A percentile compares a stretch with the other conserved stretches of the same genome.
phyloP scores from a whole-genome alignment of 2,329 filamentous ascomycete species.

The Onygenales sp. region DNA sequence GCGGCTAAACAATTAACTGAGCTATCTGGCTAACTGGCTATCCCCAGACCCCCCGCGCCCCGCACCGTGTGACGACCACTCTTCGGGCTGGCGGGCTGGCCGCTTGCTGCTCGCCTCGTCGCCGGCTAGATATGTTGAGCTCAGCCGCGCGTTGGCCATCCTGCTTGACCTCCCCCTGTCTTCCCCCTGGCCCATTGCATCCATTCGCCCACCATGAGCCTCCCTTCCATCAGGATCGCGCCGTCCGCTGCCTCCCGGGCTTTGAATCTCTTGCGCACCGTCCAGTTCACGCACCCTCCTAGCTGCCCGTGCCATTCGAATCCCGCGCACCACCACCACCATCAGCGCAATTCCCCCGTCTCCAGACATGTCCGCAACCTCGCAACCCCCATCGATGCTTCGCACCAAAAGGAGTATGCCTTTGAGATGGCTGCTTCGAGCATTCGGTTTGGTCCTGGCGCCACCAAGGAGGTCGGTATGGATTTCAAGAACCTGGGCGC shows the following conservation, averaged over 20 bases:
- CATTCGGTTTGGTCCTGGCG: conserved; percentile 87
- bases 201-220: conserved; percentile 21
- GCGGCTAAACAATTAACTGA: too few species aligned
- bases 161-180: background rate
- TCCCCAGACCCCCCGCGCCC: too few species aligned
- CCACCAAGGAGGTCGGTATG: conserved; percentile 95
- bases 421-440: conserved; percentile 97
- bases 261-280: conserved; percentile 64
- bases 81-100: too few species aligned
- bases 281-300: conserved; percentile 82
- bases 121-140: too few species aligned
- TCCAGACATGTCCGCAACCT: conserved; percentile 50
- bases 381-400: conserved; percentile 66
- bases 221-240: conserved; percentile 34
- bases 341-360: conserved; percentile 30
- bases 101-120: too few species aligned
- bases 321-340: conserved; percentile 69
- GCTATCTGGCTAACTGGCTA: too few species aligned
- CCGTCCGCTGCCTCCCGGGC: conserved; percentile 38
- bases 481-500: conserved; percentile 87
- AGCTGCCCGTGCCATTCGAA: conserved; percentile 90
- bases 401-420: conserved; percentile 83
- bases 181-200: background rate
- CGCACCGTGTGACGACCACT: too few species aligned
- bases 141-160: background rate